A percentile compares a stretch with the other conserved stretches of the same genome.
These are phyloP conservation scores for Meyerozyma guilliermondii DNA, from an alignment of 1,139 yeast species.

Conservation along the genomic window DNA sequence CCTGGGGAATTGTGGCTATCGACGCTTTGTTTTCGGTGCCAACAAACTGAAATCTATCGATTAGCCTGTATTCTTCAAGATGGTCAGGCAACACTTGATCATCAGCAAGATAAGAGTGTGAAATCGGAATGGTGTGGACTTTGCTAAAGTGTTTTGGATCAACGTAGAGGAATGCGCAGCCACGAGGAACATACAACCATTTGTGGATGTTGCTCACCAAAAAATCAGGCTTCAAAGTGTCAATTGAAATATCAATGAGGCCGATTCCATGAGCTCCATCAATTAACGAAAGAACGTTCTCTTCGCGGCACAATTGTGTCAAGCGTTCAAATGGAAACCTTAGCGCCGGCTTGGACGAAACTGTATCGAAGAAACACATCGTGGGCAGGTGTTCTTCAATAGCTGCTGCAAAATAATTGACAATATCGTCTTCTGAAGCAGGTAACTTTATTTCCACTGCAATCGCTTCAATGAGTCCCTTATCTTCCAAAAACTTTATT, in stretches of 20 bases:
- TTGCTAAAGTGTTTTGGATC: conserved; percentile 7
- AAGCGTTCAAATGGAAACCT: conserved; percentile 8
- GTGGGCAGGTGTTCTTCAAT: conserved; percentile 12
- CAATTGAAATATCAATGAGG: conserved; percentile 8
- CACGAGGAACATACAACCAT: conserved; percentile 12
- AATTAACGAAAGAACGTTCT: conserved; percentile 10
- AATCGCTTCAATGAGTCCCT: conserved; percentile 39
- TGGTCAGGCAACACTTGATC: conserved; percentile 2
- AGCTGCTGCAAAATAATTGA: conserved; percentile 32
- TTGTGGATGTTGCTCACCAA: conserved; percentile 12
- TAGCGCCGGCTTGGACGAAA: conserved; percentile 11
- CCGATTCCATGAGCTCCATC: conserved; percentile 14
- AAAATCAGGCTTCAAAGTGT: conserved; percentile 9
- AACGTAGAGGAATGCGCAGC: conserved; percentile 12
- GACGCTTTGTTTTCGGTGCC: conserved; percentile 9
- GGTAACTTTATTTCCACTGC: conserved; percentile 6
- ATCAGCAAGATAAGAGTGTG: conserved; percentile 8
- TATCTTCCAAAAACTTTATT: conserved; percentile 39
- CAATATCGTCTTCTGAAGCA: conserved; percentile 41
- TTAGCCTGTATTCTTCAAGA: conserved; percentile 5
- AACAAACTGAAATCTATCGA: conserved; percentile 8
- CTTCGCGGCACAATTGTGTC: conserved; percentile 7
- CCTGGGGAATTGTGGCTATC: conserved; percentile 17
- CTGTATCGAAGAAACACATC: conserved; percentile 9
- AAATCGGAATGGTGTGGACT: conserved; percentile 11